phyloP scores from a whole-genome alignment of 140 eudicot species.

The Eryngium alpinum region DNA sequence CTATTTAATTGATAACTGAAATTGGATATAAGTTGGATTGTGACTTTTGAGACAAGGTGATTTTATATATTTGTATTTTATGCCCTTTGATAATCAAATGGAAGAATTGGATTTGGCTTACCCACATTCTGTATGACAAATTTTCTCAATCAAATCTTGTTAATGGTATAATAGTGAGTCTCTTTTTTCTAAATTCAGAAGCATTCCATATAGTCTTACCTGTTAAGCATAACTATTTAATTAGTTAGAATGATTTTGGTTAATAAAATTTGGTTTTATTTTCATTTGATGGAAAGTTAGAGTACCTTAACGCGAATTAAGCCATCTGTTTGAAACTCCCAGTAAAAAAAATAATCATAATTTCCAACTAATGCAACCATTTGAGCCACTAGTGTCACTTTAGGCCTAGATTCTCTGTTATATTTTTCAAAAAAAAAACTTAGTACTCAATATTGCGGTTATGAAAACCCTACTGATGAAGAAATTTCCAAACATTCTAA shows the following conservation, averaged over 20 bases:
- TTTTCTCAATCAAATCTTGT: too few species aligned
- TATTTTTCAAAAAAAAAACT: slow-evolving; percentile 2
- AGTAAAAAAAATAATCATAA: slow-evolving; percentile 69
- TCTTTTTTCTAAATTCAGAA: too few species aligned
- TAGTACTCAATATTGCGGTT: too few species aligned
- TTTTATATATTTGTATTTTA: too few species aligned
- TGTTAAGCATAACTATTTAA: slow-evolving; percentile 14
- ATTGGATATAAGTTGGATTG: too few species aligned
- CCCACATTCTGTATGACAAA: too few species aligned
- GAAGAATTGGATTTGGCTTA: too few species aligned
- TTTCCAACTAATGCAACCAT: slow-evolving; percentile 82
- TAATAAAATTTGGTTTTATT: background rate
- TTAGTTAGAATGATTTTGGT: background rate
- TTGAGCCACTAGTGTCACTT: slow-evolving; percentile 64
- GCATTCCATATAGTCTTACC: slow-evolving; percentile 74
- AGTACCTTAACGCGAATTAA: slow-evolving; percentile 55
- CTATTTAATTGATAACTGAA: too few species aligned
- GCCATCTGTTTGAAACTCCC: slow-evolving; percentile 89
- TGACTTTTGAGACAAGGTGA: too few species aligned
- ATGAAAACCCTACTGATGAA: background rate
- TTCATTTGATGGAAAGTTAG: too few species aligned
- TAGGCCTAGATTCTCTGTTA: slow-evolving; percentile 71
- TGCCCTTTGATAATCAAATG: too few species aligned
- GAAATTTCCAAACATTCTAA: background rate
- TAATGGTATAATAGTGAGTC: too few species aligned